Conservation (phyloP, 2,329 filamentous ascomycete species). For the Chalara sp. region DNA sequence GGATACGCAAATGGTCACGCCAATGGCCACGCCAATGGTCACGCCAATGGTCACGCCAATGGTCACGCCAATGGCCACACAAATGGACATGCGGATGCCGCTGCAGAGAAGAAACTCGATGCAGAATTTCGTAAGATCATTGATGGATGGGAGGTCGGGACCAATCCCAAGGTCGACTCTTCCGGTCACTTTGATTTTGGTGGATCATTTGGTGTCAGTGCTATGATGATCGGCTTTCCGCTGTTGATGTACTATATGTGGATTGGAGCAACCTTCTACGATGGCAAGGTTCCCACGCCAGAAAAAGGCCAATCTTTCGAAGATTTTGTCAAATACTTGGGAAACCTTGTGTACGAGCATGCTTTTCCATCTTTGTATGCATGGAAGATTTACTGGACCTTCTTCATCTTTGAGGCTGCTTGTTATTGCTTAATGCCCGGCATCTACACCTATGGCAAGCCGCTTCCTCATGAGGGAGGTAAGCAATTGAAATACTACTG, state of each 20-base stretch:
- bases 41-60: conserved; percentile 5
- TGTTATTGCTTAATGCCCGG: conserved; percentile 85
- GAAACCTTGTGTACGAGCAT: conserved; percentile 67
- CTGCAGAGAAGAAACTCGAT: conserved; percentile 6
- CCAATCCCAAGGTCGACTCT: conserved; percentile 56
- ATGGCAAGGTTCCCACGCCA: conserved; percentile 71
- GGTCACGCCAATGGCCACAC: conserved; percentile 7
- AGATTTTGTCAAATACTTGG: conserved; percentile 69
- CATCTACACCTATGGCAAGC: conserved; percentile 81
- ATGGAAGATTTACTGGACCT: conserved; percentile 92
- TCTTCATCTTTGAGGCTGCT: conserved; percentile 76
- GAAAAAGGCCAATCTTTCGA: conserved; percentile 56
- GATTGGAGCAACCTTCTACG: conserved; percentile 90
- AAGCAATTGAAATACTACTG: conserved; percentile 93
- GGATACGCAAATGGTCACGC: conserved; percentile 1
- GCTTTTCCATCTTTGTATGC: conserved; percentile 78
- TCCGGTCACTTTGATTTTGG: conserved; percentile 76
- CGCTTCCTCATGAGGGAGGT: conserved; percentile 72
- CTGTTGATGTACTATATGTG: conserved; percentile 98
- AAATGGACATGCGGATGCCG: conserved; percentile 9
- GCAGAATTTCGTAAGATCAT: conserved; percentile 20
- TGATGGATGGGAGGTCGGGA: conserved; percentile 53
- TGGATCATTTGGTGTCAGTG: conserved; percentile 68
- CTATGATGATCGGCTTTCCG: conserved; percentile 93
- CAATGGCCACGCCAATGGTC: not conserved